phyloP scores from a whole-genome alignment of 2,329 filamentous ascomycete species.

The Sporothrix humicola region DNA sequence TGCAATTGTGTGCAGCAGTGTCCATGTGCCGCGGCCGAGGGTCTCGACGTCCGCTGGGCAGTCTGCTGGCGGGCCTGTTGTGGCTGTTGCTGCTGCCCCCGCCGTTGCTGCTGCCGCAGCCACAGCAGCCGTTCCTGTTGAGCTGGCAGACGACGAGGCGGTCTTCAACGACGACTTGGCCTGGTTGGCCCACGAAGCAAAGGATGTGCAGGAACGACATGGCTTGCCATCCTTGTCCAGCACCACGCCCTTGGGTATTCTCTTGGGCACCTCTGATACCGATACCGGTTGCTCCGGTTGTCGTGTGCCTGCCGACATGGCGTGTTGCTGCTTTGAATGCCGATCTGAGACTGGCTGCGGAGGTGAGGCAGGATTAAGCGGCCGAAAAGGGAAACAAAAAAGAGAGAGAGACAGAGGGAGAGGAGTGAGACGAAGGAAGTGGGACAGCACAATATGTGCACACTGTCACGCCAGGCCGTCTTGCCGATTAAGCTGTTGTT shows the following conservation, averaged over 20 bases:
- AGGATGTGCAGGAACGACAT: slow-evolving; percentile 77
- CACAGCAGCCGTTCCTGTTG: slow-evolving; percentile 44
- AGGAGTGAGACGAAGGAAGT: too few species aligned
- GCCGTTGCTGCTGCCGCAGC: slow-evolving; percentile 41
- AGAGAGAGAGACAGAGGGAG: too few species aligned
- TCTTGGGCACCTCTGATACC: slow-evolving; percentile 51
- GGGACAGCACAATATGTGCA: too few species aligned
- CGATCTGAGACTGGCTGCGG: too few species aligned
- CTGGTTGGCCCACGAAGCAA: slow-evolving; percentile 65
- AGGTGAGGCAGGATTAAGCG: too few species aligned
- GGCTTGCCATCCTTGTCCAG: slow-evolving; percentile 83
- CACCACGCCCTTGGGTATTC: slow-evolving; percentile 72
- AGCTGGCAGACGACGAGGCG: slow-evolving; percentile 40
- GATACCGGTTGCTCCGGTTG: slow-evolving; percentile 41
- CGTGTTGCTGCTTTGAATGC: background rate
- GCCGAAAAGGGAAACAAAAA: too few species aligned
- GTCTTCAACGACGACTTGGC: slow-evolving; percentile 52
- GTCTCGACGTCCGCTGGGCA: slow-evolving; percentile 90
- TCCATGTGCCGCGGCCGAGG: slow-evolving; percentile 90
- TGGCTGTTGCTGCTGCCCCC: slow-evolving; percentile 40
- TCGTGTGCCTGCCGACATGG: slow-evolving; percentile 44
- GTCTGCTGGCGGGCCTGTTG: slow-evolving; percentile 59
- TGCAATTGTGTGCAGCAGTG: slow-evolving; percentile 87
- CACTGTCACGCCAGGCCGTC: too few species aligned
- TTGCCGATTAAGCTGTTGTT: too few species aligned